phyloP scores from a whole-genome alignment of 345 rosid species.

The Syzygium aqueum region DNA sequence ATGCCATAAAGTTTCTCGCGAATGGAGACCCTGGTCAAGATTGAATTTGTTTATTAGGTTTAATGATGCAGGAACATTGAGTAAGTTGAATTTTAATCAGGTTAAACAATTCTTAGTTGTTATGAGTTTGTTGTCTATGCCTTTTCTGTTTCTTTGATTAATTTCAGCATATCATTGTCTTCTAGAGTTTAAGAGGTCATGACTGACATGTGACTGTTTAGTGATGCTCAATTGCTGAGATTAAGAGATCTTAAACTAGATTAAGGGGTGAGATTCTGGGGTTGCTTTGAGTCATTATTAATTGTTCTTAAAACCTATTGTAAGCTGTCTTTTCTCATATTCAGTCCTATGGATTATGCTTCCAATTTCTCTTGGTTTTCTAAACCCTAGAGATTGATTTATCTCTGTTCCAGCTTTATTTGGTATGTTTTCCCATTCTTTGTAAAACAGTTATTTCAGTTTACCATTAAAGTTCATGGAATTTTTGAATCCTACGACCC shows the following conservation, averaged over 20 bases:
- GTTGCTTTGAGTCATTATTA: neutral
- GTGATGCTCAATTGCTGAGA: neutral
- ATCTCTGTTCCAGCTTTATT: neutral
- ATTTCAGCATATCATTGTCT: neutral
- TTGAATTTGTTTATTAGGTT: neutral
- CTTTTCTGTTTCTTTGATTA: neutral
- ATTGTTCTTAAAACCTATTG: neutral
- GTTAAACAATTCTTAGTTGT: neutral
- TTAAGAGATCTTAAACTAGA: neutral
- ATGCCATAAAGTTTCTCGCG: neutral
- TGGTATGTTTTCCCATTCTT: neutral
- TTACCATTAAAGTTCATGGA: neutral
- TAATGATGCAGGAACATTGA: neutral
- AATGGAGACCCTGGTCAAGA: neutral
- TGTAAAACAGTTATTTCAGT: neutral
- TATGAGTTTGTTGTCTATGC: neutral
- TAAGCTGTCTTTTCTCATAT: neutral
- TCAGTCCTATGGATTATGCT: neutral
- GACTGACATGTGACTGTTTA: neutral
- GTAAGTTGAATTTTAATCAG: neutral
- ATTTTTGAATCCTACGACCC: neutral
- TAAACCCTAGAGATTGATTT: neutral
- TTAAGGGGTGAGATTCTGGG: neutral
- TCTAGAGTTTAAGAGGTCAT: neutral
- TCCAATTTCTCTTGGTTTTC: neutral